Conservation (phyloP, 768 basidiomycete genomes). For the Boletellus ananas region DNA sequence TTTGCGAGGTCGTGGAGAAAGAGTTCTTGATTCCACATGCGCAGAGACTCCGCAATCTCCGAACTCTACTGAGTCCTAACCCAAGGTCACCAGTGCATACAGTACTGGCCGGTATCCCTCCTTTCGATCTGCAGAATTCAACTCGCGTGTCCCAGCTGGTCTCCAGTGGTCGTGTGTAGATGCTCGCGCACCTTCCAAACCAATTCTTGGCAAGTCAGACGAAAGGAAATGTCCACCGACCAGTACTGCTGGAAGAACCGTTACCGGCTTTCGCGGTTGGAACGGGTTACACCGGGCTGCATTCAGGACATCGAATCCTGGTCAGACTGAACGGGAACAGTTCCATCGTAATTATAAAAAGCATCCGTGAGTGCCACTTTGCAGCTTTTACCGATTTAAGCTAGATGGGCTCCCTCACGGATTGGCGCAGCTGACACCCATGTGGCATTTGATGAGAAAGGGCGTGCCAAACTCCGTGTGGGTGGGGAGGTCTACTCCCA, state of each 20-base stretch:
- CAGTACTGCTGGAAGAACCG: background rate
- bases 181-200: background rate
- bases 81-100: background rate
- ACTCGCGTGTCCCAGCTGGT: background rate
- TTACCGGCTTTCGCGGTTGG: background rate
- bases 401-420: slow-evolving; percentile 11
- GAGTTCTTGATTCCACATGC: background rate
- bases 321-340: slow-evolving; percentile 1
- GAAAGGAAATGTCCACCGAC: slow-evolving; percentile 9
- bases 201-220: background rate
- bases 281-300: background rate
- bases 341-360: slow-evolving; percentile 4
- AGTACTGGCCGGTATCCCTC: background rate
- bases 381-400: slow-evolving; percentile 17
- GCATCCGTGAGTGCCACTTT: slow-evolving; percentile 8
- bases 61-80: background rate
- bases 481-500: background rate
- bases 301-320: slow-evolving; percentile 1
- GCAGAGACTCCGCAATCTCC: background rate
- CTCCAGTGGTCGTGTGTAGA: background rate
- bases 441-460: slow-evolving; percentile 2
- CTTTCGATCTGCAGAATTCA: background rate
- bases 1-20: background rate
- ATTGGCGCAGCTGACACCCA: background rate
- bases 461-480: background rate